phyloP scores from a whole-genome alignment of 2,329 filamentous ascomycete species.

The Polytolypa hystricis region DNA sequence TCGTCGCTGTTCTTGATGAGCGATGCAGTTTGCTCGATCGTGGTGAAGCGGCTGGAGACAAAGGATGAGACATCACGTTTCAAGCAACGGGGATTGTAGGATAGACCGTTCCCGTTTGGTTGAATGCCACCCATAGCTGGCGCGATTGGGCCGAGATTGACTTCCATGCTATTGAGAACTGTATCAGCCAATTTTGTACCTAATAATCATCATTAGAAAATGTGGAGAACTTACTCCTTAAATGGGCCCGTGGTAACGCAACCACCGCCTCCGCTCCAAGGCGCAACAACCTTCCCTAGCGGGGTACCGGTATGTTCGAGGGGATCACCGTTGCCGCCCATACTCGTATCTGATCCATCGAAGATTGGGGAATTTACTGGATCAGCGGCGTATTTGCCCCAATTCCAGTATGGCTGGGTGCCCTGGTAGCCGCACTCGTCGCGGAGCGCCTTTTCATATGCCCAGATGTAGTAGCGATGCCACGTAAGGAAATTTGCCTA shows the following conservation, averaged over 20 bases:
- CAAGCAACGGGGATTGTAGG: constrained; percentile 25
- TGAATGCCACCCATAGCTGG: constrained; percentile 10
- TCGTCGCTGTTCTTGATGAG: constrained; percentile 1
- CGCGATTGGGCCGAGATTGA: constrained; percentile 21
- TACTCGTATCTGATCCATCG: constrained; percentile 19
- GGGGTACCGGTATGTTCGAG: constrained; percentile 4
- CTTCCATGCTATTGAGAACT: constrained; percentile 21
- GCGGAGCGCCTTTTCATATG: constrained; percentile 27
- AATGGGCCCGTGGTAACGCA: constrained; percentile 19
- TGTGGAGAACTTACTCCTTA: constrained; percentile 1
- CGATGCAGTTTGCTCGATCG: not conserved
- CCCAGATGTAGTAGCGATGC: constrained; percentile 27
- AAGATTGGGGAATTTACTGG: constrained; percentile 12
- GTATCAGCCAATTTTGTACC: not conserved
- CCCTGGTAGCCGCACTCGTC: constrained; percentile 30
- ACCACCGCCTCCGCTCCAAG: constrained; percentile 14
- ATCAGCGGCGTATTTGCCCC: constrained; percentile 11
- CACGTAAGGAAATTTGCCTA: constrained; percentile 19
- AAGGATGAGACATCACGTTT: constrained; percentile 26
- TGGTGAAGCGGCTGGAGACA: constrained; percentile 1
- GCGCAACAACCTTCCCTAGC: not conserved
- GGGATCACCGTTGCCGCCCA: constrained; percentile 15
- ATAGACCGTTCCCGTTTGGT: constrained; percentile 5
- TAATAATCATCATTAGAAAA: not conserved
- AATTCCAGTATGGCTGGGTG: constrained; percentile 25